Percentiles rank a stretch among this genome's conserved stretches.
Evolutionary conservation across 2,329 filamentous ascomycete genomes (phyloP).

Genomic region (Paraphoma chrysanthemicola): DNA sequence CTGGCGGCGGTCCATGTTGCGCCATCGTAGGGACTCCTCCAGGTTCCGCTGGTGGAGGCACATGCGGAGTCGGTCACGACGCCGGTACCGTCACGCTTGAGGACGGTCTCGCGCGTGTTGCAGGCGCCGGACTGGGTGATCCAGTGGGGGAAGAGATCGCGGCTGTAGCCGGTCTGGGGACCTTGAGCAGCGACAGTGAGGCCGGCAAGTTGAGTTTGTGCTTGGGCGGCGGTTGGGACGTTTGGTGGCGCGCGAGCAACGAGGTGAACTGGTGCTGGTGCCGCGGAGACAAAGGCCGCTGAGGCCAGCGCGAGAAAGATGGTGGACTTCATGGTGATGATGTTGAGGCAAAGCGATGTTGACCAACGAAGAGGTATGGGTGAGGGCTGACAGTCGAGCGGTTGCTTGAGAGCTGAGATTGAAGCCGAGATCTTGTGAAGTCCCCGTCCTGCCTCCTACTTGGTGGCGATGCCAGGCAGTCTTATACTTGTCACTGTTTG

Average conservation of each 20-base stretch:
- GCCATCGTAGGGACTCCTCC: constrained; percentile 78
- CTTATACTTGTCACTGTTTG: constrained; percentile 21
- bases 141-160: constrained; percentile 76
- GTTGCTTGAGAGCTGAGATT: not conserved
- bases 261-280: constrained; percentile 36
- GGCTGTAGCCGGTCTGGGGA: constrained; percentile 66
- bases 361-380: not conserved
- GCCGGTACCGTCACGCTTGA: constrained; percentile 74
- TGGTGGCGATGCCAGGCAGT: constrained; percentile 12
- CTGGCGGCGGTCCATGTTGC: constrained; percentile 70
- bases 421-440: constrained; percentile 3
- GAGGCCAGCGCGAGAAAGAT: constrained; percentile 33
- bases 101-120: constrained; percentile 75
- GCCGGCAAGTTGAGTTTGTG: constrained; percentile 63
- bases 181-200: constrained; percentile 66
- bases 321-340: constrained; percentile 37
- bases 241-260: constrained; percentile 60
- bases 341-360: not conserved
- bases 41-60: constrained; percentile 68
- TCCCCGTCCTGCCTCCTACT: constrained; percentile 4
- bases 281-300: constrained; percentile 32
- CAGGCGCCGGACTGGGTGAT: constrained; percentile 65
- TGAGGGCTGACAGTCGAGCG: not conserved
- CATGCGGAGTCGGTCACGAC: constrained; percentile 68
- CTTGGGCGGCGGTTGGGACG: constrained; percentile 66